Conservation (phyloP, 306 rosid species). For the Trichosanthes cucumerina region DNA sequence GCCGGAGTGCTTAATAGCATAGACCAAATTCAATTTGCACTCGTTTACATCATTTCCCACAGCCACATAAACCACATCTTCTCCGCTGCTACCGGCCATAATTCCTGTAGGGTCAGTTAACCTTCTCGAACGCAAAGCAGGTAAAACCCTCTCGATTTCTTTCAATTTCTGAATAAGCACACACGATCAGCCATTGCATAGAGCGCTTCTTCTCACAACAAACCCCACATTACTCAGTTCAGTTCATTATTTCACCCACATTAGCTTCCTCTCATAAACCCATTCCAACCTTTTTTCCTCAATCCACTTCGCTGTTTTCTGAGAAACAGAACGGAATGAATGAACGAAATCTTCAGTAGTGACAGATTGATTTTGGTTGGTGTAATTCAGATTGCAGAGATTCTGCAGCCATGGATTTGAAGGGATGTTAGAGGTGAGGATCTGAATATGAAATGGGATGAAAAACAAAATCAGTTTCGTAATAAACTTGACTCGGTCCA, state of each 20-base stretch:
- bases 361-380: background rate
- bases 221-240: background rate
- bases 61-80: slow-evolving; percentile 53
- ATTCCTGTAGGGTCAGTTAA: slow-evolving; percentile 20
- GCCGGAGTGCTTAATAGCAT: slow-evolving; percentile 67
- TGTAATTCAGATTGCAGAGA: background rate
- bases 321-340: background rate
- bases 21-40: slow-evolving; percentile 41
- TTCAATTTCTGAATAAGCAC: background rate
- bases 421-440: background rate
- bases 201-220: background rate
- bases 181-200: background rate
- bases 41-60: slow-evolving; percentile 55
- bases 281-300: background rate
- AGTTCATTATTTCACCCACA: background rate
- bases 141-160: background rate
- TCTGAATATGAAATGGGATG: background rate
- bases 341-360: background rate
- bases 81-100: slow-evolving; percentile 21
- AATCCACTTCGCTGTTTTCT: background rate
- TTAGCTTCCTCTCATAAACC: background rate
- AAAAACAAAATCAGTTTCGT: background rate
- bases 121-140: slow-evolving; percentile 36
- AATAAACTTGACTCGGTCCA: background rate
- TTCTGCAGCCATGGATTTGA: background rate